Evolutionary conservation across 306 rosid species (phyloP).

Genomic region (Gillenia trifoliata): DNA sequence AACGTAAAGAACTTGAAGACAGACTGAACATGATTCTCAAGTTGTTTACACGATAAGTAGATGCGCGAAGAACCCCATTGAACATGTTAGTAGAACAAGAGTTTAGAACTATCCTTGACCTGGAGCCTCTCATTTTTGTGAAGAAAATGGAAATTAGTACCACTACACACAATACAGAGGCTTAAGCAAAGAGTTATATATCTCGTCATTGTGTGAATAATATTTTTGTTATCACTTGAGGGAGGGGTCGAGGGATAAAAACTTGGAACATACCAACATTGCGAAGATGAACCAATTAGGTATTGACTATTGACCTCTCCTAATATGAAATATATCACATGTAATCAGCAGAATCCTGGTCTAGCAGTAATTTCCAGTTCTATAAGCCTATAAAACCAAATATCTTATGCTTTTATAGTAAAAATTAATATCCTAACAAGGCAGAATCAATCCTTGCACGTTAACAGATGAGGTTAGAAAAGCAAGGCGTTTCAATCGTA

Average conservation of each 20-base stretch:
- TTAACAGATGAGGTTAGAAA: not conserved
- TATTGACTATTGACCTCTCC: not conserved
- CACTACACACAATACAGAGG: not conserved
- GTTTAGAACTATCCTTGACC: conserved; percentile 12
- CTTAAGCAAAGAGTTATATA: not conserved
- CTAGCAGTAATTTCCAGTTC: not conserved
- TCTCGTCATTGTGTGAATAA: no score
- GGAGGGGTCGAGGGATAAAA: no score
- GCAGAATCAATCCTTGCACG: not conserved
- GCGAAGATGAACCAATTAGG: no score
- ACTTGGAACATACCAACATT: not conserved
- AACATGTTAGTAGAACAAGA: conserved; percentile 20
- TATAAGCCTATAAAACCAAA: not conserved
- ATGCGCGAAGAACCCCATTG: conserved; percentile 18
- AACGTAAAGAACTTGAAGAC: conserved; percentile 17
- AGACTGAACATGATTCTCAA: not conserved
- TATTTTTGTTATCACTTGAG: no score
- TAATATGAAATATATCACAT: not conserved
- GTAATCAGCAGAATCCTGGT: not conserved
- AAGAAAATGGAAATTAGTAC: conserved; percentile 15
- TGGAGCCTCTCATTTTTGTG: conserved; percentile 16
- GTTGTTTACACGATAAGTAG: not conserved
- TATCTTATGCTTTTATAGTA: not conserved
- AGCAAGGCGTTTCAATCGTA: not conserved
- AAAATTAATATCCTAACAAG: not conserved